Evolutionary conservation across 768 basidiomycete species (phyloP).

Genomic region (Neoboletus brunneissimus): DNA sequence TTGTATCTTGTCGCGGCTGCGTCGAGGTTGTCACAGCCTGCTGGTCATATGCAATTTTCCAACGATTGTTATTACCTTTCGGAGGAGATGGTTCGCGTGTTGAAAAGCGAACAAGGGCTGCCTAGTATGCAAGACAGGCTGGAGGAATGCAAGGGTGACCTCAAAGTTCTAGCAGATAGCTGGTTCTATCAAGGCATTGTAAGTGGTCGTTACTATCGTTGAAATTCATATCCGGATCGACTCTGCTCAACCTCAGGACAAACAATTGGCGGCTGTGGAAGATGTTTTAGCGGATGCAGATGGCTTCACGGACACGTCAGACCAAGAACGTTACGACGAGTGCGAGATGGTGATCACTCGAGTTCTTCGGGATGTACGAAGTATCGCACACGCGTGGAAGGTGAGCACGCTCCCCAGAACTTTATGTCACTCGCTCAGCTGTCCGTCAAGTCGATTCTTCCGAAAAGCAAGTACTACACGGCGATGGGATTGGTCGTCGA

Average conservation of each 20-base stretch:
- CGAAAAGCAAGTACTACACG: slow-evolving; percentile 68
- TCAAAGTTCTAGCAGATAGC: slow-evolving; percentile 59
- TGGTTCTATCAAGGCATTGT: slow-evolving; percentile 74
- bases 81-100: slow-evolving; percentile 39
- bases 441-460: slow-evolving; percentile 53
- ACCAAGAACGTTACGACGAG: slow-evolving; percentile 73
- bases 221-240: not conserved
- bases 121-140: slow-evolving; percentile 43
- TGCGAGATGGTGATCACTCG: slow-evolving; percentile 68
- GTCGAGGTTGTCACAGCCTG: slow-evolving; percentile 46
- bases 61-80: slow-evolving; percentile 78
- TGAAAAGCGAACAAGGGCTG: slow-evolving; percentile 28
- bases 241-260: slow-evolving; percentile 17
- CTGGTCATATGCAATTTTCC: slow-evolving; percentile 66
- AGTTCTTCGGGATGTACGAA: slow-evolving; percentile 61
- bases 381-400: slow-evolving; percentile 66
- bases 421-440: not conserved
- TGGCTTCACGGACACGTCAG: slow-evolving; percentile 66
- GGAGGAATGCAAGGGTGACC: slow-evolving; percentile 46
- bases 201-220: slow-evolving; percentile 27
- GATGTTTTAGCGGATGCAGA: slow-evolving; percentile 52
- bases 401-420: slow-evolving; percentile 39
- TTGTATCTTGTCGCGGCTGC: slow-evolving; percentile 67
- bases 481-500: slow-evolving; percentile 73
- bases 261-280: slow-evolving; percentile 24